Percentiles rank a stretch among this genome's conserved stretches.
These are phyloP conservation scores for Mortierella sp. DNA, from an alignment of 371 early-diverging fungal genomes.

Conservation along the genomic window DNA sequence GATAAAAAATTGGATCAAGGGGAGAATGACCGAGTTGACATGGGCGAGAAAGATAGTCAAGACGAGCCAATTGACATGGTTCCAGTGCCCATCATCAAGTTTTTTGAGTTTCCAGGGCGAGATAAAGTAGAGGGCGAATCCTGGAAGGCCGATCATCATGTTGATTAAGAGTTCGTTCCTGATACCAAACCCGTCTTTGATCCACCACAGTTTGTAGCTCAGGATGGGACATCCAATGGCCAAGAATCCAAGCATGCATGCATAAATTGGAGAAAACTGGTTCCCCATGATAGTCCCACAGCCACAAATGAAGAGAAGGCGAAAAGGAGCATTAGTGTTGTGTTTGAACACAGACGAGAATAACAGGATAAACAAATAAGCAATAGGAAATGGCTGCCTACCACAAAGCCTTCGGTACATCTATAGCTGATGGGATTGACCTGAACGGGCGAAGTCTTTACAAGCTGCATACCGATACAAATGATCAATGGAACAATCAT, in stretches of 20 bases:
- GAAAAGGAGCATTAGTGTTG: too few species aligned
- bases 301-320: neutral
- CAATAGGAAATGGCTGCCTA: constrained; percentile 6
- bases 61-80: constrained; percentile 45
- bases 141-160: constrained; percentile 43
- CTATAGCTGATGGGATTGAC: constrained; percentile 37
- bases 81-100: constrained; percentile 46
- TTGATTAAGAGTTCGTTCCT: constrained; percentile 45
- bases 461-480: constrained; percentile 48
- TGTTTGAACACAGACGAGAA: too few species aligned
- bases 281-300: neutral
- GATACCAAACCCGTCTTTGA: constrained; percentile 51
- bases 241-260: constrained; percentile 35
- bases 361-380: neutral
- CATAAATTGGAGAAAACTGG: constrained; percentile 48
- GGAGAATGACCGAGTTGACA: constrained; percentile 39
- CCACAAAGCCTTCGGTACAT: constrained; percentile 47
- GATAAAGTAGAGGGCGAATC: constrained; percentile 45
- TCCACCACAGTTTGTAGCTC: constrained; percentile 45
- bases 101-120: constrained; percentile 39
- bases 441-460: constrained; percentile 49
- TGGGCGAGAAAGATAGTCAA: constrained; percentile 37
- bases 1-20: constrained; percentile 34
- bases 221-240: constrained; percentile 38
- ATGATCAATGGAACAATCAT: constrained; percentile 27